These are phyloP conservation scores for Sisymbrium altissimum DNA, from an alignment of 345 rosid genomes.

Conservation along the genomic window DNA sequence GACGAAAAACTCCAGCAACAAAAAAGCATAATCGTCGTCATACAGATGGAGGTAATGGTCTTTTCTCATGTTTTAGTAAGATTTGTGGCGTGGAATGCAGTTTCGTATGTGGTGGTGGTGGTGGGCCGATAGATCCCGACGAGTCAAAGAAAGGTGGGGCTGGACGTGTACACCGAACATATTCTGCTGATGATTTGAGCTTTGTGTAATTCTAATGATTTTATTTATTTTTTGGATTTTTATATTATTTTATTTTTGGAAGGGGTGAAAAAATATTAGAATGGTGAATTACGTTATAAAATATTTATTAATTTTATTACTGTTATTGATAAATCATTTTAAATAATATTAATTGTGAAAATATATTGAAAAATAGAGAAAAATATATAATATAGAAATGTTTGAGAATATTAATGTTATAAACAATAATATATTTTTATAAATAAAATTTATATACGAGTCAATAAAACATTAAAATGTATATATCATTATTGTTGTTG, in stretches of 20 bases:
- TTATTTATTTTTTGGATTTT: background rate
- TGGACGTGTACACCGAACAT: background rate
- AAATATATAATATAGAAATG: accelerated
- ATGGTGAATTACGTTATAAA: background rate
- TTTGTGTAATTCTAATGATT: background rate
- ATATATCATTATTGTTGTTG: too few species aligned
- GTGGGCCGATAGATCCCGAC: background rate
- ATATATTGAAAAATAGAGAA: too few species aligned
- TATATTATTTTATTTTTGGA: background rate
- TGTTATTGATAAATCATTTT: background rate
- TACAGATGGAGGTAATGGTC: conserved; percentile 35
- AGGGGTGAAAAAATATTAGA: background rate
- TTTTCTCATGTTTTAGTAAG: conserved; percentile 67
- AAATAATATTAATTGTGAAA: too few species aligned
- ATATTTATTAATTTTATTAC: background rate
- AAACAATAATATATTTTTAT: too few species aligned
- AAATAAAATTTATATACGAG: too few species aligned
- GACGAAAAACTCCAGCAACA: conserved; percentile 3
- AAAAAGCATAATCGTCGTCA: conserved; percentile 36
- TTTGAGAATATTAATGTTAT: too few species aligned
- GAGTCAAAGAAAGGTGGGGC: conserved; percentile 14
- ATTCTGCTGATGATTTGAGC: conserved; percentile 32
- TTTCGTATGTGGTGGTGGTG: conserved; percentile 54
- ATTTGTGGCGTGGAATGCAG: conserved; percentile 69
- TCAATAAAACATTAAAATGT: too few species aligned